Percentiles rank a stretch among this genome's conserved stretches.
Conservation (phyloP, 1,284 basidiomycete genomes). For the Cryptococcus wingfieldii region DNA sequence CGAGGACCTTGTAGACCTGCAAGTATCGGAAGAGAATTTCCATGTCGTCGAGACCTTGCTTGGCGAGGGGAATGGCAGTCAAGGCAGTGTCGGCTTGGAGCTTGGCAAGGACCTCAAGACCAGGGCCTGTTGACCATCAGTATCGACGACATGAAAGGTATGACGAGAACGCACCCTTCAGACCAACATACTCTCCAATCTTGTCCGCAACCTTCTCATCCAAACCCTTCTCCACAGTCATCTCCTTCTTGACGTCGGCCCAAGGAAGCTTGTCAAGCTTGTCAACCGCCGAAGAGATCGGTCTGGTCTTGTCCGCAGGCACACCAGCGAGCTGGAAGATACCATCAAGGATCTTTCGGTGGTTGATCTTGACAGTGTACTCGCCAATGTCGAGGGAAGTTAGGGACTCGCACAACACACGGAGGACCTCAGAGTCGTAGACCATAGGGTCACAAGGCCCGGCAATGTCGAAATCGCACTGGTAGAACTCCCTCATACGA, state of each 20-base stretch:
- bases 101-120: constrained; percentile 69
- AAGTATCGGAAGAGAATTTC: constrained; percentile 77
- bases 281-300: constrained; percentile 89
- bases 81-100: constrained; percentile 68
- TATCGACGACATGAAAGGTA: not conserved
- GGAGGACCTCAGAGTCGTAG: constrained; percentile 88
- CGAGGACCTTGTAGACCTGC: constrained; percentile 71
- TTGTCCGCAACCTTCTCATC: constrained; percentile 79
- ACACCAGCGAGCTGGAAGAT: constrained; percentile 97
- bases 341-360: constrained; percentile 95
- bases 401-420: constrained; percentile 75
- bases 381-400: constrained; percentile 82
- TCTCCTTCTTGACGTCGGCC: constrained; percentile 90
- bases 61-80: constrained; percentile 67
- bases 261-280: constrained; percentile 97
- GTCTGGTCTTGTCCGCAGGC: constrained; percentile 71
- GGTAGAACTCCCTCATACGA: constrained; percentile 96
- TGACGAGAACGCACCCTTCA: constrained; percentile 62
- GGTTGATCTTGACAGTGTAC: constrained; percentile 93
- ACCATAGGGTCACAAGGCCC: constrained; percentile 94
- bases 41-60: constrained; percentile 89
- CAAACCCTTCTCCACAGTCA: constrained; percentile 92
- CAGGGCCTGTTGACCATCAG: constrained; percentile 39
- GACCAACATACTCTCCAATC: constrained; percentile 94
- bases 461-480: constrained; percentile 98